Percentiles rank a stretch among this genome's conserved stretches.
Conservation (phyloP, 305 asterid species). For the Withania somnifera region DNA sequence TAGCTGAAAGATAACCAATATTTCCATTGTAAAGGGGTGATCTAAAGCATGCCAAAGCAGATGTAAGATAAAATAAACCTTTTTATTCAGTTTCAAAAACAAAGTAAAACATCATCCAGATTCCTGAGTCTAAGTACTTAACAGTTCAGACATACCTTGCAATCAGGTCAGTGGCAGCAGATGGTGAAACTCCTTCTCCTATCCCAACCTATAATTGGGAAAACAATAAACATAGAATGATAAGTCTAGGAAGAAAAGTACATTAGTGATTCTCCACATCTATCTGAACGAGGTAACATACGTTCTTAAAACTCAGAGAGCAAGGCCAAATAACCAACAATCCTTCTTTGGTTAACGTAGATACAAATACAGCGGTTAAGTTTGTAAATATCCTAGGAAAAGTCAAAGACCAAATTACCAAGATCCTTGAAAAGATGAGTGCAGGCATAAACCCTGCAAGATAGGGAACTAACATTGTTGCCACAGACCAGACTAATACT, state of each 20-base stretch:
- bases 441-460: constrained; percentile 94
- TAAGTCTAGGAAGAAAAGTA: background rate
- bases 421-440: constrained; percentile 73
- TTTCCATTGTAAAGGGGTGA: background rate
- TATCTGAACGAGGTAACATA: background rate
- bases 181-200: constrained; percentile 99
- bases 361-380: background rate
- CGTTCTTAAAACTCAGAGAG: background rate
- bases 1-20: background rate
- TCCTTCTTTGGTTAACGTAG: background rate
- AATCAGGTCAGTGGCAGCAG: constrained; percentile 97
- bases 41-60: background rate
- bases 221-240: background rate
- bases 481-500: constrained; percentile 82
- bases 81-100: too few relatives aligned
- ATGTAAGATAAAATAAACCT: background rate
- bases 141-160: constrained; percentile 57
- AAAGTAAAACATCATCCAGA: too few relatives aligned
- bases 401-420: constrained; percentile 42
- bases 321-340: background rate
- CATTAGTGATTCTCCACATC: background rate
- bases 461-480: constrained; percentile 77
- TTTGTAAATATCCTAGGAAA: background rate
- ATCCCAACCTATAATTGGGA: constrained; percentile 67
- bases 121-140: constrained; percentile 12